Evolutionary conservation across 2,329 filamentous ascomycete species (phyloP).

Genomic region (Acephala macrosclerotiorum): DNA sequence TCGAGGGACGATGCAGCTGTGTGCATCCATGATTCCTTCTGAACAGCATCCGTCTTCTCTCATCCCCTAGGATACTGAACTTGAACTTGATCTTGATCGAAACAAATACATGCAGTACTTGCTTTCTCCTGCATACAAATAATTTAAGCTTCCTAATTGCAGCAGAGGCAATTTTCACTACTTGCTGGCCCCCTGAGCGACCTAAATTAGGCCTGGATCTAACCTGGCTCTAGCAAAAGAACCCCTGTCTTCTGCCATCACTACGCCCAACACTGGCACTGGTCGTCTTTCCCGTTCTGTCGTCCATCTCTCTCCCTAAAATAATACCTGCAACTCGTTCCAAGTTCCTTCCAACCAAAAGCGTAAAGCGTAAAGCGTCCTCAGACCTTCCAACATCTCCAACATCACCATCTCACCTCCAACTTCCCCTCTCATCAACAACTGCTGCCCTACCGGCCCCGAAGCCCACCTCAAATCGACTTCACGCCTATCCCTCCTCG

Average conservation of each 20-base stretch:
- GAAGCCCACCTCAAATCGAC: not conserved
- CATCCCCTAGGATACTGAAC: not conserved
- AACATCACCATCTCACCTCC: not conserved
- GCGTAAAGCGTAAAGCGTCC: not conserved
- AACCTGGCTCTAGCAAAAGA: not conserved
- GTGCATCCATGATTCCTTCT: constrained; percentile 1
- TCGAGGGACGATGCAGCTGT: not conserved
- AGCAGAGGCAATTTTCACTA: constrained; percentile 4
- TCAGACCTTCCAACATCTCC: not conserved
- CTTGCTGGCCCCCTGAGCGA: constrained; percentile 1
- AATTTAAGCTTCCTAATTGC: not conserved
- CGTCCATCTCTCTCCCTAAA: not conserved
- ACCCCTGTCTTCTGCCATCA: not conserved
- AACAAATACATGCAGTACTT: constrained; percentile 3
- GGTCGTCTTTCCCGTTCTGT: constrained; percentile 5
- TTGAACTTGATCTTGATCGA: not conserved
- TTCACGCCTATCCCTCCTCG: not conserved
- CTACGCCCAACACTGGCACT: not conserved
- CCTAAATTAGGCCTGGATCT: not conserved
- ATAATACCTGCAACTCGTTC: not conserved
- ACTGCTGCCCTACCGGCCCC: not conserved
- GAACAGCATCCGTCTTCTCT: not conserved
- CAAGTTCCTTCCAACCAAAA: not conserved
- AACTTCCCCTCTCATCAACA: not conserved
- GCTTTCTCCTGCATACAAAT: not conserved